phyloP scores from a whole-genome alignment of 225 moss, liverwort and hornwort genomes.

The Bryum argenteum region DNA sequence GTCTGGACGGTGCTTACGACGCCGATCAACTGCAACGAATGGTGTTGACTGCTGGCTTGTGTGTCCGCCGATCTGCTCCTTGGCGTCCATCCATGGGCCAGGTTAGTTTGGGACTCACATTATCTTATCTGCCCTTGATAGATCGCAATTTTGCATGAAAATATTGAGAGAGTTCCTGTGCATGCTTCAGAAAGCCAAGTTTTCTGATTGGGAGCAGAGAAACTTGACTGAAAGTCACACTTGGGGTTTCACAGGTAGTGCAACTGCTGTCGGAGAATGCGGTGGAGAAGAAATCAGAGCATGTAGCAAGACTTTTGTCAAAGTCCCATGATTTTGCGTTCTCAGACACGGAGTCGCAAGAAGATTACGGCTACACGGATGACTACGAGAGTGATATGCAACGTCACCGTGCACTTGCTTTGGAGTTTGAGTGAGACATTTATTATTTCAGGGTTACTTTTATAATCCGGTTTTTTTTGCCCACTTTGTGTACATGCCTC shows the following conservation, averaged over 20 bases:
- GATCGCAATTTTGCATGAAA: too few species aligned
- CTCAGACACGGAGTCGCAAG: constrained; percentile 50
- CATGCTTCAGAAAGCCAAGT: too few species aligned
- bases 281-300: constrained; percentile 52
- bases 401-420: constrained; percentile 64
- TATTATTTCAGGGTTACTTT: background rate
- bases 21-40: constrained; percentile 53
- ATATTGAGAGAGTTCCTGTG: too few species aligned
- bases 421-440: constrained; percentile 48
- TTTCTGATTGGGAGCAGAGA: too few species aligned
- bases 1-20: constrained; percentile 51
- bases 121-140: too few species aligned
- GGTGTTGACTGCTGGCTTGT: constrained; percentile 55
- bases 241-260: constrained; percentile 45
- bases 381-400: constrained; percentile 70
- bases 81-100: constrained; percentile 70
- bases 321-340: constrained; percentile 52
- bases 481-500: constrained; percentile 23
- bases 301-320: constrained; percentile 48
- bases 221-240: background rate
- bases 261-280: constrained; percentile 51
- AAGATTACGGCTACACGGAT: constrained; percentile 57
- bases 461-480: background rate
- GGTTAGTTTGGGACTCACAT: constrained; percentile 34
- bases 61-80: constrained; percentile 59